A percentile compares a stretch with the other conserved stretches of the same genome.
Conservation (phyloP, 495 filamentous ascomycete species). For the Penicillium mononematosum region DNA sequence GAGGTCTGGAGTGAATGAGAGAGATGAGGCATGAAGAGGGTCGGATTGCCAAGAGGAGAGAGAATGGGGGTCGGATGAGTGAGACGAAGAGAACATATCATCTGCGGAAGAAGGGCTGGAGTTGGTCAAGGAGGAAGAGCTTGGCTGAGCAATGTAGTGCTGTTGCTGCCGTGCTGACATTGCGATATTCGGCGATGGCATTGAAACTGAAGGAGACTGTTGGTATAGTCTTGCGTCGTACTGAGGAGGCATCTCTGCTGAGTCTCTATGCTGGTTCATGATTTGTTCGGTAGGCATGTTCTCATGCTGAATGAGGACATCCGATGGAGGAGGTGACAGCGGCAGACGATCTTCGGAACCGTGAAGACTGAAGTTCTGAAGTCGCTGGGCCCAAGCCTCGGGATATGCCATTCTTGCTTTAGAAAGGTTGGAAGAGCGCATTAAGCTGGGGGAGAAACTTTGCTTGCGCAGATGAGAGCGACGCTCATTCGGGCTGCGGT, state of each 20-base stretch:
- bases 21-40: conserved; percentile 34
- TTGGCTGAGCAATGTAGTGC: conserved; percentile 38
- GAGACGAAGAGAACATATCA: conserved; percentile 46
- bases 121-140: conserved; percentile 33
- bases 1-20: conserved; percentile 45
- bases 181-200: conserved; percentile 37
- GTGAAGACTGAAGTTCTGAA: conserved; percentile 42
- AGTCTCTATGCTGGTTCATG: conserved; percentile 25
- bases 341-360: conserved; percentile 42
- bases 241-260: conserved; percentile 39
- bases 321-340: conserved; percentile 47
- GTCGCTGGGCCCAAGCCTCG: conserved; percentile 41
- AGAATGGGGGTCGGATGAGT: conserved; percentile 47
- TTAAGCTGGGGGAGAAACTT: conserved; percentile 44
- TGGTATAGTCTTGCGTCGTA: conserved; percentile 38
- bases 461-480: conserved; percentile 42
- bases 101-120: conserved; percentile 45
- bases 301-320: conserved; percentile 44
- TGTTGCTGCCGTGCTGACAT: conserved; percentile 36
- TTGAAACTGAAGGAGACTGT: conserved; percentile 40
- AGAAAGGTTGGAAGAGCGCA: conserved; percentile 39
- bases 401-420: conserved; percentile 47
- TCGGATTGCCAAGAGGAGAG: conserved; percentile 50
- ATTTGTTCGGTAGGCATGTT: conserved; percentile 32
- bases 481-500: conserved; percentile 44